These are phyloP conservation scores for Salix koriyanagi DNA, from an alignment of 345 rosid genomes.

Conservation along the genomic window DNA sequence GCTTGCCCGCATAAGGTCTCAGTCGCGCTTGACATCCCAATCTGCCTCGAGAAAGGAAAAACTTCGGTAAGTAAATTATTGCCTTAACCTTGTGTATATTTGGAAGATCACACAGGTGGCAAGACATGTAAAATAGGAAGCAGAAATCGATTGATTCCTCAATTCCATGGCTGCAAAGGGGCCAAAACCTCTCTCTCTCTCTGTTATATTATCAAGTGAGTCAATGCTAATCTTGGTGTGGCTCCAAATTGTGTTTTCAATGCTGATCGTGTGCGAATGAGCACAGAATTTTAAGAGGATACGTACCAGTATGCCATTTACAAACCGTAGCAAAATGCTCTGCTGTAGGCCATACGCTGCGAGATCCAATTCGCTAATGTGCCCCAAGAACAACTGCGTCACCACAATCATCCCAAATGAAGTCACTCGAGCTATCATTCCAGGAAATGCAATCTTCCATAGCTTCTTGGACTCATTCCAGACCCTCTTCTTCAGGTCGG, in stretches of 20 bases:
- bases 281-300: too few species aligned
- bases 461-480: slow-evolving; percentile 34
- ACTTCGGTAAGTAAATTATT: background rate
- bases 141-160: too few species aligned
- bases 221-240: too few species aligned
- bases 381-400: slow-evolving; percentile 28
- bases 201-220: too few species aligned
- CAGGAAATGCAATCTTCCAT: slow-evolving; percentile 34
- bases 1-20: slow-evolving; percentile 46
- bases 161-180: too few species aligned
- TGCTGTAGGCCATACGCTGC: slow-evolving; percentile 37
- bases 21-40: slow-evolving; percentile 42
- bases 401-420: slow-evolving; percentile 21
- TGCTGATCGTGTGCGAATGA: too few species aligned
- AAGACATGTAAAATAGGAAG: slow-evolving; percentile 16
- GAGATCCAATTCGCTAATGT: slow-evolving; percentile 23
- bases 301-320: slow-evolving; percentile 27
- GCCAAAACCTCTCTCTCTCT: too few species aligned
- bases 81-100: slow-evolving; percentile 2
- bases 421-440: slow-evolving; percentile 17
- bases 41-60: slow-evolving; percentile 9
- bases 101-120: slow-evolving; percentile 50
- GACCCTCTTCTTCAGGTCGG: slow-evolving; percentile 3
- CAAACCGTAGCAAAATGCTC: slow-evolving; percentile 22
- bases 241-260: too few species aligned